Percentiles rank a stretch among this genome's conserved stretches.
Evolutionary conservation across 495 filamentous ascomycete genomes (phyloP).

Genomic region (Daldinia caldariorum): DNA sequence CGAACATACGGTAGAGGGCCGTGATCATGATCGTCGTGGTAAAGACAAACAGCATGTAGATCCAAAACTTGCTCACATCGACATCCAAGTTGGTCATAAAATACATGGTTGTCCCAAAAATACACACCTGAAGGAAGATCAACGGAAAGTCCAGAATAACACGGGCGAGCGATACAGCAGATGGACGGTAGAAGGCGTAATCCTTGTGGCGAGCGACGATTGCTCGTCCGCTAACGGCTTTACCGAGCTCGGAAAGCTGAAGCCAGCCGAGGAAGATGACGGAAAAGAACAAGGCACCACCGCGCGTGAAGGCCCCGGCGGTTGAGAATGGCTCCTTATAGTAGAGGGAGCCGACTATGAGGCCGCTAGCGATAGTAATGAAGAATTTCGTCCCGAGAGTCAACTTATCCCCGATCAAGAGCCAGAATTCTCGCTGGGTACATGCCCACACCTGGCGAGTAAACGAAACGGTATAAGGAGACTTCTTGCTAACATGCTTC

Average conservation of each 20-base stretch:
- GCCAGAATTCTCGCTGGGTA: conserved; percentile 78
- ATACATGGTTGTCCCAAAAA: conserved; percentile 74
- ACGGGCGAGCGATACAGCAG: conserved; percentile 73
- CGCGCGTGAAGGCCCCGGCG: conserved; percentile 72
- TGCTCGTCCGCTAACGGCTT: conserved; percentile 57
- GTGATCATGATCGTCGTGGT: conserved; percentile 73
- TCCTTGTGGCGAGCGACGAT: conserved; percentile 52
- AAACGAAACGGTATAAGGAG: conserved; percentile 76
- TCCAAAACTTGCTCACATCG: conserved; percentile 75
- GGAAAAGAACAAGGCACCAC: conserved; percentile 77
- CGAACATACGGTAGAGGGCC: conserved; percentile 80
- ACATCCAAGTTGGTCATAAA: conserved; percentile 74
- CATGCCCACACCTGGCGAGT: conserved; percentile 74
- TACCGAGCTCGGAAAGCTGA: conserved; percentile 75
- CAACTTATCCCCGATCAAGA: conserved; percentile 75
- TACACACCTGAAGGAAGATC: conserved; percentile 67
- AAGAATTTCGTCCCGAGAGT: conserved; percentile 81
- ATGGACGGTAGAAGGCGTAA: conserved; percentile 83
- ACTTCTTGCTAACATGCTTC: conserved; percentile 72
- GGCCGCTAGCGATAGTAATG: conserved; percentile 76
- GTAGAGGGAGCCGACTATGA: conserved; percentile 80
- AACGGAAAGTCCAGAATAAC: conserved; percentile 76
- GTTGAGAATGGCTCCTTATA: conserved; percentile 71
- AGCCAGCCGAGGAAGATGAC: conserved; percentile 80
- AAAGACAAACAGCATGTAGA: conserved; percentile 77